Evolutionary conservation across 2,329 filamentous ascomycete species (phyloP).

Genomic region (Verticillium tricorpus): DNA sequence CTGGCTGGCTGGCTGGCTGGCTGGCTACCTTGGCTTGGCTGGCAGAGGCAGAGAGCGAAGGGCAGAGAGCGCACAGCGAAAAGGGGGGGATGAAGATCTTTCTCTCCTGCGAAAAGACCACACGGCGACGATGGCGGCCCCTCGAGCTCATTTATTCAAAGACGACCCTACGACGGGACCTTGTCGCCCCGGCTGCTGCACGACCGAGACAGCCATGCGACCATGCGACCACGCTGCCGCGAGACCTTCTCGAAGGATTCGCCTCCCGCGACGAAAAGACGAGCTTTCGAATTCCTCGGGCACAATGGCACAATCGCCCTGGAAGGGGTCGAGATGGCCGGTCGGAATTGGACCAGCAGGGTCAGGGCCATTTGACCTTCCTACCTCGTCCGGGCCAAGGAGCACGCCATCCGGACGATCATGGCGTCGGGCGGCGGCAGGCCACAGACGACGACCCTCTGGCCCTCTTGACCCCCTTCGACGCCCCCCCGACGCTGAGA

Average conservation of each 20-base stretch:
- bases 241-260: not conserved
- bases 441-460: not conserved
- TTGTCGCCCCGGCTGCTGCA: not conserved
- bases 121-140: not conserved
- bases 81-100: not conserved
- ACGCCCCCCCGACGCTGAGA: not conserved
- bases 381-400: slow-evolving; percentile 1
- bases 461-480: not conserved
- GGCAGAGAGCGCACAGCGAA: not conserved
- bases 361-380: slow-evolving; percentile 2
- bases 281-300: not conserved
- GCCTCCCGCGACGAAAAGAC: not conserved
- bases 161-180: not conserved
- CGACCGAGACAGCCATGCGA: not conserved
- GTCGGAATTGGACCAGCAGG: not conserved
- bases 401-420: slow-evolving; percentile 5
- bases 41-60: not conserved
- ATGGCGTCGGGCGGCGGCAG: not conserved
- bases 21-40: not conserved
- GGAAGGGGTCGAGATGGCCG: not conserved
- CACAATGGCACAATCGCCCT: slow-evolving; percentile 3
- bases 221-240: not conserved
- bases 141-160: not conserved
- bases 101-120: not conserved
- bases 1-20: not conserved